Evolutionary conservation across 306 rosid genomes (phyloP).

Genomic region (Lablab purpureus): DNA sequence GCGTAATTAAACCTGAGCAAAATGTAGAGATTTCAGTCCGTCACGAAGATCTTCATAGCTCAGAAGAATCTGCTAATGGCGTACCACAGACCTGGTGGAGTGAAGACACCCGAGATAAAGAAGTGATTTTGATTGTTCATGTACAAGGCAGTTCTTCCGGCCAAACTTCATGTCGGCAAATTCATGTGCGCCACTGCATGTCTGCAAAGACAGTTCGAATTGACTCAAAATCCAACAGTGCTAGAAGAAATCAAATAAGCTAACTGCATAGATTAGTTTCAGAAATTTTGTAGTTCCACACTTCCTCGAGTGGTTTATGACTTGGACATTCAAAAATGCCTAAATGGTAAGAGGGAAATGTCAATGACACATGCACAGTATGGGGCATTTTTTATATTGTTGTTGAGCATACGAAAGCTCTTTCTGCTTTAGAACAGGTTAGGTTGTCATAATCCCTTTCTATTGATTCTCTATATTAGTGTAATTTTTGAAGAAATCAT

Average conservation of each 20-base stretch:
- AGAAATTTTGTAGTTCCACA: conserved; percentile 31
- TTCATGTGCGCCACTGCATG: conserved; percentile 76
- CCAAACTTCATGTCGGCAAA: conserved; percentile 53
- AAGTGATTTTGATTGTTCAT: conserved; percentile 68
- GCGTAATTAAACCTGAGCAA: conserved; percentile 82
- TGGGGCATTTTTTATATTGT: conserved; percentile 28
- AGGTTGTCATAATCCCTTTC: conserved; percentile 28
- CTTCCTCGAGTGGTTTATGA: conserved; percentile 33
- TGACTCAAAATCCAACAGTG: conserved; percentile 66
- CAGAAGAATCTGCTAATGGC: conserved; percentile 78
- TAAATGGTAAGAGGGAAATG: conserved; percentile 37
- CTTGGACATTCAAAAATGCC: conserved; percentile 35
- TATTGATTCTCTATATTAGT: background rate
- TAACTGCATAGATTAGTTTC: conserved; percentile 44
- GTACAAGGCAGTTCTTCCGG: conserved; percentile 76
- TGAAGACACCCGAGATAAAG: conserved; percentile 88
- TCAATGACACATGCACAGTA: conserved; percentile 21
- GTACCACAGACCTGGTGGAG: conserved; percentile 84
- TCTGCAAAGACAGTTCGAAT: conserved; percentile 59
- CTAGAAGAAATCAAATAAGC: conserved; percentile 56
- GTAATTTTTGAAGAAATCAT: background rate
- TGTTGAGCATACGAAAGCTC: conserved; percentile 20
- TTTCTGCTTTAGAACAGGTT: conserved; percentile 32
- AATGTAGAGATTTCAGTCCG: conserved; percentile 70
- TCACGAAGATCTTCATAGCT: conserved; percentile 70